Evolutionary conservation across 768 basidiomycete species (phyloP).

Genomic region (Saitozyma podzolica): DNA sequence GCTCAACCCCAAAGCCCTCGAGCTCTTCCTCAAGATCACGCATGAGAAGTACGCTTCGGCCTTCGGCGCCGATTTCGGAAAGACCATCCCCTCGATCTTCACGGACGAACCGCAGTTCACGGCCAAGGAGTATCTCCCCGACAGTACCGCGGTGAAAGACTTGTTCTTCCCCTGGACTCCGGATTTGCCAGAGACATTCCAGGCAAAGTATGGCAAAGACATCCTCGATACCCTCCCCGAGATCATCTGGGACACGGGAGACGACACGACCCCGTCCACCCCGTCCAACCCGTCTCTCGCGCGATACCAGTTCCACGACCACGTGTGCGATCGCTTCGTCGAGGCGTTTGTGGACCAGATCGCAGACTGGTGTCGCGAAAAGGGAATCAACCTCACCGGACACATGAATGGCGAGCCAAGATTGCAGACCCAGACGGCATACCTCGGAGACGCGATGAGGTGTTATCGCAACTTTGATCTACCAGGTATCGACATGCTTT

Average conservation of each 20-base stretch:
- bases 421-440: slow-evolving; percentile 25
- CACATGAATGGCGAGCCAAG: slow-evolving; percentile 30
- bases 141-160: slow-evolving; percentile 18
- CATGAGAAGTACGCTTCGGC: slow-evolving; percentile 33
- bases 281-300: slow-evolving; percentile 2
- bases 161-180: slow-evolving; percentile 39
- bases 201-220: slow-evolving; percentile 17
- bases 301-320: slow-evolving; percentile 30
- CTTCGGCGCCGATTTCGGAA: slow-evolving; percentile 31
- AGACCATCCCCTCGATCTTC: slow-evolving; percentile 34
- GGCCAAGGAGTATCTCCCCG: slow-evolving; percentile 15
- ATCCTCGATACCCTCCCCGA: slow-evolving; percentile 26
- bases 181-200: slow-evolving; percentile 13
- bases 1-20: slow-evolving; percentile 19
- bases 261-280: neutral
- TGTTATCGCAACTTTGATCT: slow-evolving; percentile 39
- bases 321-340: slow-evolving; percentile 31
- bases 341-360: slow-evolving; percentile 21
- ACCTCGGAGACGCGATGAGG: slow-evolving; percentile 35
- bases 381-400: slow-evolving; percentile 23
- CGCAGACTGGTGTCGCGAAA: slow-evolving; percentile 30
- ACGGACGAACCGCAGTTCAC: slow-evolving; percentile 40
- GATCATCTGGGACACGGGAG: slow-evolving; percentile 32
- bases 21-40: slow-evolving; percentile 32
- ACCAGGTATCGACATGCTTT: slow-evolving; percentile 41